phyloP scores from a whole-genome alignment of 495 filamentous ascomycete genomes.

The Hypomontagnella submonticulosa region DNA sequence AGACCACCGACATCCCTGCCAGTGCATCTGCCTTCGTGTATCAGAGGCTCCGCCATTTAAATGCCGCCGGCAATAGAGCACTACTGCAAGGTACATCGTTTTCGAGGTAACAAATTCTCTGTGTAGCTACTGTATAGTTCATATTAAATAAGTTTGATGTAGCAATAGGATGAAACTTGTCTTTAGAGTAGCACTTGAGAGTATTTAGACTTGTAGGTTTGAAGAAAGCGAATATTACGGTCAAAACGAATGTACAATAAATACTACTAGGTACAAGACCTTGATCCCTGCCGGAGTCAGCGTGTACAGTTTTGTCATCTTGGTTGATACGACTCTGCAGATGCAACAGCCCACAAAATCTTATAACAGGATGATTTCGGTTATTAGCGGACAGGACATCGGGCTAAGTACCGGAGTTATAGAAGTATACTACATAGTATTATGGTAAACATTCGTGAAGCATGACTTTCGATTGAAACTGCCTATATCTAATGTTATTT shows the following conservation, averaged over 20 bases:
- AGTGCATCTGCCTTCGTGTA: slow-evolving; percentile 22
- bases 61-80: slow-evolving; percentile 24
- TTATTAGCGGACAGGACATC: slow-evolving; percentile 28
- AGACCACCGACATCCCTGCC: slow-evolving; percentile 35
- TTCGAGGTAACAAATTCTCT: slow-evolving; percentile 1
- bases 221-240: no score
- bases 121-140: background rate
- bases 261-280: slow-evolving; percentile 8
- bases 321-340: slow-evolving; percentile 21
- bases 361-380: slow-evolving; percentile 28
- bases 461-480: no score
- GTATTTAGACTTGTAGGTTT: no score
- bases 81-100: slow-evolving; percentile 37
- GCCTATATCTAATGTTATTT: no score
- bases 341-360: slow-evolving; percentile 17
- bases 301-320: slow-evolving; percentile 6
- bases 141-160: no score
- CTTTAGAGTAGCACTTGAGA: no score
- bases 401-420: background rate
- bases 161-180: no score
- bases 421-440: no score
- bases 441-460: no score
- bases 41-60: slow-evolving; percentile 7
- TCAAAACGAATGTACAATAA: background rate
- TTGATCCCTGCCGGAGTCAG: slow-evolving; percentile 13